phyloP scores from a whole-genome alignment of 768 basidiomycete genomes.

The Lactifluus volemus region DNA sequence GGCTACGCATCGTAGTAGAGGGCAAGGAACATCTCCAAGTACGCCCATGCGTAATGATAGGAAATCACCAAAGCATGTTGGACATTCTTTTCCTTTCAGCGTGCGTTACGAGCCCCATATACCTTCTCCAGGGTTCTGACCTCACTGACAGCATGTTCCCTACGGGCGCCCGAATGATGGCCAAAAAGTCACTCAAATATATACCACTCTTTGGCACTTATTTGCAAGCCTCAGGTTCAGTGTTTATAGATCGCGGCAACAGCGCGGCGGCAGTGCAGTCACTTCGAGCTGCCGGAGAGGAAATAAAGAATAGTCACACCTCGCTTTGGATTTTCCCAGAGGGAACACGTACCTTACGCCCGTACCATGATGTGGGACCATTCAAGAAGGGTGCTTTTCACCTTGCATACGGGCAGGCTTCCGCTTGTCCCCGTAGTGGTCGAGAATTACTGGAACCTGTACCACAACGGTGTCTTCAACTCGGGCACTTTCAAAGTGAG shows the following conservation, averaged over 20 bases:
- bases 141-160: constrained; percentile 50
- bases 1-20: constrained; percentile 68
- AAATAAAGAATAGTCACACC: constrained; percentile 59
- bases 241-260: constrained; percentile 88
- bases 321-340: constrained; percentile 96
- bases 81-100: constrained; percentile 77
- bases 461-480: constrained; percentile 69
- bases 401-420: constrained; percentile 84
- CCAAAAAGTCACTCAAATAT: constrained; percentile 84
- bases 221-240: constrained; percentile 81
- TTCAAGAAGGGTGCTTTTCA: constrained; percentile 99
- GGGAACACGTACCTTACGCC: constrained; percentile 75
- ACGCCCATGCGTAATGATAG: constrained; percentile 69
- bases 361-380: constrained; percentile 60
- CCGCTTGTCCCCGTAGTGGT: constrained; percentile 88
- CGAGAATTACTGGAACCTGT: constrained; percentile 90
- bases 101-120: constrained; percentile 35
- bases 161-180: constrained; percentile 75
- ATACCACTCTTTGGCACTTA: constrained; percentile 81
- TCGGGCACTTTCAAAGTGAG: constrained; percentile 70
- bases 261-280: constrained; percentile 64
- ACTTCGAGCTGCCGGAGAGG: constrained; percentile 64
- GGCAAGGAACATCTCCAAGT: constrained; percentile 72
- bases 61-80: constrained; percentile 91
- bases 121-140: neutral